Evolutionary conservation across 495 filamentous ascomycete genomes (phyloP).

Genomic region (Daldinia decipiens): DNA sequence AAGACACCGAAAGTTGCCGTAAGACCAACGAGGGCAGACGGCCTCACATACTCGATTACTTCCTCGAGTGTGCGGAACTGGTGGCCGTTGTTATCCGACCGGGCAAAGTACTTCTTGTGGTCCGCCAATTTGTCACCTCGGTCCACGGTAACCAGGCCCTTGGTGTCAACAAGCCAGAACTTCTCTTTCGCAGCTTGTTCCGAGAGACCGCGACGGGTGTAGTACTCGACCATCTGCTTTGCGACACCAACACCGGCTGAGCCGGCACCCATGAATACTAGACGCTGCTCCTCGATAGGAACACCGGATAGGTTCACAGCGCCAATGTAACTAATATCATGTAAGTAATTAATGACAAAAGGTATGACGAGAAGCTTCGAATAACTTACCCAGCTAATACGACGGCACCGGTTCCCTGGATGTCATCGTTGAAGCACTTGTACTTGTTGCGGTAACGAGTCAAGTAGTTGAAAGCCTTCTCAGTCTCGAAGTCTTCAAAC

Average conservation of each 20-base stretch:
- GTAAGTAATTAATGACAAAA: constrained; percentile 22
- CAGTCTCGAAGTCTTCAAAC: constrained; percentile 98
- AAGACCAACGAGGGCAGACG: constrained; percentile 92
- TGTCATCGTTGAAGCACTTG: constrained; percentile 98
- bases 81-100: constrained; percentile 87
- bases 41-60: constrained; percentile 92
- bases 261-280: constrained; percentile 96
- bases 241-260: constrained; percentile 96
- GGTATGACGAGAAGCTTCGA: neutral
- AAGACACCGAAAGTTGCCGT: constrained; percentile 96
- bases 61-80: constrained; percentile 92
- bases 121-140: constrained; percentile 93
- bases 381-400: constrained; percentile 78
- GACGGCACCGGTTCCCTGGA: constrained; percentile 97
- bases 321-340: constrained; percentile 75
- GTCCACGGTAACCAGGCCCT: constrained; percentile 92
- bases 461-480: constrained; percentile 89
- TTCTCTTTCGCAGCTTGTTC: constrained; percentile 88
- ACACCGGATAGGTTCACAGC: constrained; percentile 89
- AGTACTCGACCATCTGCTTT: constrained; percentile 95
- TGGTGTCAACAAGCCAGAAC: constrained; percentile 98
- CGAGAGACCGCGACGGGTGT: constrained; percentile 90
- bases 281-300: constrained; percentile 87
- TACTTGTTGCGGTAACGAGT: constrained; percentile 86
- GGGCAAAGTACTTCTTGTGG: constrained; percentile 98